A percentile compares a stretch with the other conserved stretches of the same genome.
Conservation (phyloP, 1,139 yeast genomes). For the Suhomyces guaymorum region DNA sequence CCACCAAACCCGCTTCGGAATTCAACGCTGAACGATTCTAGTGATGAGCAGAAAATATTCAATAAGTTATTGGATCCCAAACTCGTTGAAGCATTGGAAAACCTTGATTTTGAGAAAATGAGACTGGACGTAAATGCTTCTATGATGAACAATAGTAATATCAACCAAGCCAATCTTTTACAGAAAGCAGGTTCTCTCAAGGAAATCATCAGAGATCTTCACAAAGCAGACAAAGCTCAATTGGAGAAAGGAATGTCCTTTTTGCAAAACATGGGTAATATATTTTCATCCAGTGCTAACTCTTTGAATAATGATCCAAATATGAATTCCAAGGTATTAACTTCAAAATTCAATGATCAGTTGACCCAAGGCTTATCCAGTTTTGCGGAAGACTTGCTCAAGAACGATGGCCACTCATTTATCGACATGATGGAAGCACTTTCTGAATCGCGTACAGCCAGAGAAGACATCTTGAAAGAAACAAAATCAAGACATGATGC, state of each 20-base stretch:
- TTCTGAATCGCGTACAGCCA: slow-evolving; percentile 56
- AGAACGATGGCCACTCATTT: slow-evolving; percentile 73
- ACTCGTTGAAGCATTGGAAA: slow-evolving; percentile 32
- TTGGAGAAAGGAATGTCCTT: slow-evolving; percentile 32
- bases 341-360: slow-evolving; percentile 20
- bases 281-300: slow-evolving; percentile 10
- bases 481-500: slow-evolving; percentile 10
- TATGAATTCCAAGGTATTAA: slow-evolving; percentile 4
- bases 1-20: slow-evolving; percentile 3
- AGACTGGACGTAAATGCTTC: slow-evolving; percentile 22
- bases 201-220: slow-evolving; percentile 31
- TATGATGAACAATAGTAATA: slow-evolving; percentile 17
- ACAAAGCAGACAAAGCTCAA: slow-evolving; percentile 30
- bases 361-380: slow-evolving; percentile 47
- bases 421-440: slow-evolving; percentile 76
- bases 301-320: slow-evolving; percentile 4
- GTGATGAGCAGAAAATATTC: slow-evolving; percentile 18
- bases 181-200: slow-evolving; percentile 33
- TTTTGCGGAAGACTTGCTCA: slow-evolving; percentile 75
- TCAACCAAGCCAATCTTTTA: slow-evolving; percentile 23
- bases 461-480: slow-evolving; percentile 42
- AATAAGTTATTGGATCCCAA: slow-evolving; percentile 33
- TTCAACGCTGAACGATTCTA: not conserved
- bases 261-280: slow-evolving; percentile 30
- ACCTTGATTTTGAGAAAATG: slow-evolving; percentile 30